Percentiles rank a stretch among this genome's conserved stretches.
phyloP scores from a whole-genome alignment of 1,139 yeast species.

The Scheffersomyces cryptocercus region DNA sequence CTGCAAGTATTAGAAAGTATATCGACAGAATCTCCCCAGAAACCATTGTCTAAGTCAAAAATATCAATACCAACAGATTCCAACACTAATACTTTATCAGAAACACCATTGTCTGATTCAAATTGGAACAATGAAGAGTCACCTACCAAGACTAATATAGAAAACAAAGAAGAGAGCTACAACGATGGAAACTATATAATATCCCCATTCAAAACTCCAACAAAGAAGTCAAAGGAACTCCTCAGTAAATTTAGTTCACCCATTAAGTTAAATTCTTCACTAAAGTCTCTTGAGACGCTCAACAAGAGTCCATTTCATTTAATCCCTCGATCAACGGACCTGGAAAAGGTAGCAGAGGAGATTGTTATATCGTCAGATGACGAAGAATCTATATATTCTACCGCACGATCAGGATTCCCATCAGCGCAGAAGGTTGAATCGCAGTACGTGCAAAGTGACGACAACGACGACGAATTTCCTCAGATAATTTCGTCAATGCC shows the following conservation, averaged over 20 bases:
- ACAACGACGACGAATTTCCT: conserved; percentile 2
- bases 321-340: background rate
- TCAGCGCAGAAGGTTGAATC: background rate
- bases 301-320: background rate
- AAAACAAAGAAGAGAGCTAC: no score
- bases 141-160: no score
- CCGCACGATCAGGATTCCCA: conserved; percentile 10
- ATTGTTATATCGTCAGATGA: conserved; percentile 11
- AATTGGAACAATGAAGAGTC: no score
- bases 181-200: background rate
- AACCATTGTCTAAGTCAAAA: no score
- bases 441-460: background rate
- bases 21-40: no score
- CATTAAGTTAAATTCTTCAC: background rate
- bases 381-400: conserved; percentile 14
- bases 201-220: conserved; percentile 18
- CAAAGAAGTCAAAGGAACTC: conserved; percentile 8
- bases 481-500: conserved; percentile 6
- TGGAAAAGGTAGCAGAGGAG: conserved; percentile 4
- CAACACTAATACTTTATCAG: no score
- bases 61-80: no score
- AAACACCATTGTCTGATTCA: no score
- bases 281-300: background rate
- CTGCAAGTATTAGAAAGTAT: no score
- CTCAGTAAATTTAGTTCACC: conserved; percentile 1